Evolutionary conservation across 2,329 filamentous ascomycete genomes (phyloP), one percentile per base, ranked within the genome.

Genomic region (Ramularia endophylla): DNA sequence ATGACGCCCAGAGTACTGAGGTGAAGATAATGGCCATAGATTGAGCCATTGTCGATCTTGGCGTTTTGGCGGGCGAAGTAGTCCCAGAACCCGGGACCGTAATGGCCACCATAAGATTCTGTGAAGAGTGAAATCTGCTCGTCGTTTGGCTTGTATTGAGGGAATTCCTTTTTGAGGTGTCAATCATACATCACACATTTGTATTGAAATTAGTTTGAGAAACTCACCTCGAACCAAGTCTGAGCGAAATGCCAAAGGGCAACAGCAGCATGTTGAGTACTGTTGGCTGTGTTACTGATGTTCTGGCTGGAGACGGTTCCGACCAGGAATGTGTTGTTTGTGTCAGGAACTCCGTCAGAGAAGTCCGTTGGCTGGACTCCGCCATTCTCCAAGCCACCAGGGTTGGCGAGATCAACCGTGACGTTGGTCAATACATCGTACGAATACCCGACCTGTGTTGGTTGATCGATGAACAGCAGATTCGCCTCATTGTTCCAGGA

Each of bases 41-140:
- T 50, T 1, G 53, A 50, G 4, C 74, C 74, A 25, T 73, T 73
- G 32, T 64, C 53, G 48, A 80, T 78, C 41, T 68, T 64, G 36
- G 70, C 57, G 46, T 80, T 80, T 51, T 80, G 72, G 16, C 77
- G 63, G 39, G 75, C 67, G 57, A 80, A 80, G 56, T 77, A 71
- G 41, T 70, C 67, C 61, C 69, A 77, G 60, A 80, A 79, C 15
- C 70, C 64, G 6, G 50, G 43, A 12, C 59, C 56, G 17, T 56
- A 57, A 51, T 74, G 72, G 31, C 83, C 83, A 13, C 83, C 83
- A 56, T 86, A 87, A 54, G 78, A 82, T 59, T 87, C 81, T 1
- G 80, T 73, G 47, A 83, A 85, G 4, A 86, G 64, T 52, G 80
- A 80, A 39, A 86, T 70, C 5, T 52, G 51, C 40, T 60, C 55